These are phyloP conservation scores for Tetracentron sinense DNA, from an alignment of 164 flowering plant genomes.

Conservation along the genomic window DNA sequence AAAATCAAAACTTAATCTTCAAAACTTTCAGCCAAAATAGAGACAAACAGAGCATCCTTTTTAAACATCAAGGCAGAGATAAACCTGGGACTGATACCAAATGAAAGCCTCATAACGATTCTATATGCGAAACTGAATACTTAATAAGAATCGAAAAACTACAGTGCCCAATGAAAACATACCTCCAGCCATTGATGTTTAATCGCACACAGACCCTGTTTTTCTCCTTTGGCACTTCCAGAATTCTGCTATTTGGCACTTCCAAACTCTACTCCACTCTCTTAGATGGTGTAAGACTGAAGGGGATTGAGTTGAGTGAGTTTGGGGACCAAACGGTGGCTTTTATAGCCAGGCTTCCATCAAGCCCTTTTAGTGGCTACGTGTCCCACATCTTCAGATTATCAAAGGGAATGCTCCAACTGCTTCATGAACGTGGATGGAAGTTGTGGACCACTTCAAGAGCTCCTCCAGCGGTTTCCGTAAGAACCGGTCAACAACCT, in stretches of 20 bases:
- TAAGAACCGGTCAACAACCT: too few relatives aligned
- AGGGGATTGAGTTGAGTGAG: slow-evolving; percentile 1
- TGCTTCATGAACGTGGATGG: too few relatives aligned
- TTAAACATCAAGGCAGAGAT: not conserved
- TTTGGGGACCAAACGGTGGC: not conserved
- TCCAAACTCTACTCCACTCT: slow-evolving; percentile 6
- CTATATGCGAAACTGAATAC: not conserved
- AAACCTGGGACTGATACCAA: not conserved
- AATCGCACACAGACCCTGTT: too few relatives aligned
- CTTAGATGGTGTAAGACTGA: slow-evolving; percentile 4
- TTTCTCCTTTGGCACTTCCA: too few relatives aligned
- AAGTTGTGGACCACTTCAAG: too few relatives aligned
- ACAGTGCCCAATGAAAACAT: not conserved
- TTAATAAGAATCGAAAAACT: not conserved
- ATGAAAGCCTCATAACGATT: not conserved
- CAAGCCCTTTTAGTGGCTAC: too few relatives aligned
- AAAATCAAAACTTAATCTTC: not conserved
- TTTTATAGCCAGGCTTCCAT: slow-evolving; percentile 1
- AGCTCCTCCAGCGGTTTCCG: too few relatives aligned
- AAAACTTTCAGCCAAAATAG: not conserved
- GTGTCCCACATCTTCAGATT: too few relatives aligned
- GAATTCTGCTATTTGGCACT: too few relatives aligned
- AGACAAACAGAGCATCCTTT: not conserved
- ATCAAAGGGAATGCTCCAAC: too few relatives aligned
- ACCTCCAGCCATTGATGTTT: not conserved